These are phyloP conservation scores for Solanum hybrid DNA, from an alignment of 305 asterid genomes.

Conservation along the genomic window DNA sequence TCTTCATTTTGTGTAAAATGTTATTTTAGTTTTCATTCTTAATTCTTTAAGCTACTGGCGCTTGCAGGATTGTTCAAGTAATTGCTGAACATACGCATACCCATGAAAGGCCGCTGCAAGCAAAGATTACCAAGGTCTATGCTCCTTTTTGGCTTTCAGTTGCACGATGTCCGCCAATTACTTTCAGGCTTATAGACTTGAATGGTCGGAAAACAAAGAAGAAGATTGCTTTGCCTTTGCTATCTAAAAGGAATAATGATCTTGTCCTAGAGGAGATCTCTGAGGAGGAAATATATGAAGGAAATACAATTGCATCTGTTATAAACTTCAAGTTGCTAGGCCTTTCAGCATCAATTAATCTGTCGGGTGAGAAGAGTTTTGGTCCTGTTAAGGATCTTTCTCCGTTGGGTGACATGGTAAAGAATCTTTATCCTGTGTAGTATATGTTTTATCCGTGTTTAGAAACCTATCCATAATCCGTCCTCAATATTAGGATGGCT, in stretches of 20 bases:
- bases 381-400: conserved; percentile 86
- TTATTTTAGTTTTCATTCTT: conserved; percentile 7
- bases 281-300: conserved; percentile 78
- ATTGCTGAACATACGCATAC: conserved; percentile 67
- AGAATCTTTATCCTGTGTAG: conserved; percentile 9
- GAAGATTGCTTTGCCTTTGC: conserved; percentile 53
- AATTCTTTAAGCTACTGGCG: conserved; percentile 10
- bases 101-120: conserved; percentile 50
- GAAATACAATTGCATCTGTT: conserved; percentile 81
- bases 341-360: conserved; percentile 63
- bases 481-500: conserved; percentile 69
- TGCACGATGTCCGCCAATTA: conserved; percentile 84
- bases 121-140: conserved; percentile 60
- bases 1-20: not conserved
- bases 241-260: conserved; percentile 43
- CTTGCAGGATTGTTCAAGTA: conserved; percentile 78
- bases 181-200: conserved; percentile 64
- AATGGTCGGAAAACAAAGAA: conserved; percentile 41
- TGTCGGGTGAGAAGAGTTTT: conserved; percentile 59
- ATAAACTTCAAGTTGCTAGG: conserved; percentile 78
- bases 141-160: conserved; percentile 83
- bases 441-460: not conserved
- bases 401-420: conserved; percentile 87
- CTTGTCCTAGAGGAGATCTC: conserved; percentile 72
- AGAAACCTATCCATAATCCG: not conserved